These are phyloP conservation scores for Aspergillus cavernicola DNA, from an alignment of 495 filamentous ascomycete species.

Conservation along the genomic window DNA sequence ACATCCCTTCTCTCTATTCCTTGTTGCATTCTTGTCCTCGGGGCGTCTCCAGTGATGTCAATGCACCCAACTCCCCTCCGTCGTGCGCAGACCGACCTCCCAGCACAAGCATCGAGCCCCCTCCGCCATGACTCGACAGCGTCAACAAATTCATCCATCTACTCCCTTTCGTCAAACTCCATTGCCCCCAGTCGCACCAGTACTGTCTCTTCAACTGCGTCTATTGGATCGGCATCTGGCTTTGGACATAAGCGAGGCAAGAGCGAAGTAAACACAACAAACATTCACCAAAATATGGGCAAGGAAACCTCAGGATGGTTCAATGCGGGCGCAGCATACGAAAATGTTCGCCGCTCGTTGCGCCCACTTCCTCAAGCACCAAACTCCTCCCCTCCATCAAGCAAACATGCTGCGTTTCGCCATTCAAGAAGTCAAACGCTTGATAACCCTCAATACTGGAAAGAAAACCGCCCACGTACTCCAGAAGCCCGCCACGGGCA, in stretches of 20 bases:
- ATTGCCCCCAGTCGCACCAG: slow-evolving; percentile 69
- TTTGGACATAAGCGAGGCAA: slow-evolving; percentile 70
- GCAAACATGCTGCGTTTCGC: slow-evolving; percentile 28
- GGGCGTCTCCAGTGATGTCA: slow-evolving; percentile 36
- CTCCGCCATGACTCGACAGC: slow-evolving; percentile 71
- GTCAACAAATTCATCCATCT: slow-evolving; percentile 74
- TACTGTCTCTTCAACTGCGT: slow-evolving; percentile 71
- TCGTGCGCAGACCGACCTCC: slow-evolving; percentile 64
- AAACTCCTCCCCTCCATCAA: slow-evolving; percentile 38
- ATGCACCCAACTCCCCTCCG: slow-evolving; percentile 45
- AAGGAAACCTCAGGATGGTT: slow-evolving; percentile 30
- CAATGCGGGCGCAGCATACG: slow-evolving; percentile 58
- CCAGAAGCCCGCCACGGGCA: slow-evolving; percentile 28
- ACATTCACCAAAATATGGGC: slow-evolving; percentile 31
- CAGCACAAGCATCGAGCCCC: slow-evolving; percentile 53
- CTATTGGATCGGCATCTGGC: slow-evolving; percentile 51
- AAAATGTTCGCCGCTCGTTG: slow-evolving; percentile 69
- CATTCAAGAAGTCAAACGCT: slow-evolving; percentile 45
- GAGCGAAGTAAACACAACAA: slow-evolving; percentile 60
- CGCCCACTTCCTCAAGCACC: slow-evolving; percentile 72
- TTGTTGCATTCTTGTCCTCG: slow-evolving; percentile 29
- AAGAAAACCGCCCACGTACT: slow-evolving; percentile 32
- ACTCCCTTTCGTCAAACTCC: slow-evolving; percentile 63
- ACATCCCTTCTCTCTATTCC: slow-evolving; percentile 21
- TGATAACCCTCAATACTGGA: slow-evolving; percentile 35